Percentiles rank a stretch among this genome's conserved stretches.
These are phyloP conservation scores for Rhododendron ovatum DNA, from an alignment of 148 eudicot species.

Conservation along the genomic window DNA sequence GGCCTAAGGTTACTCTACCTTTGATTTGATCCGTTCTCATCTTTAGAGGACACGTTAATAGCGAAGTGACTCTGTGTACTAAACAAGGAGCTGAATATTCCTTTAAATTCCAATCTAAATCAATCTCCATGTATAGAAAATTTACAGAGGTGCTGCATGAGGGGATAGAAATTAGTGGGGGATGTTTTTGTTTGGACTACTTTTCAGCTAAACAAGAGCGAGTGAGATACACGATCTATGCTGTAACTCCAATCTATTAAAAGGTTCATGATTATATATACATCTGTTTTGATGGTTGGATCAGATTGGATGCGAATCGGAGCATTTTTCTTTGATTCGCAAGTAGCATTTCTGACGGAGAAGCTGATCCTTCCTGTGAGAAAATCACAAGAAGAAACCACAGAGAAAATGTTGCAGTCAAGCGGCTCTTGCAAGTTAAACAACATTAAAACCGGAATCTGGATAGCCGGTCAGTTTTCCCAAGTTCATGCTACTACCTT, in stretches of 20 bases:
- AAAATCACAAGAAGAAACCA: conserved; percentile 26
- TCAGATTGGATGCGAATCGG: conserved; percentile 94
- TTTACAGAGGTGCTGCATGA: background rate
- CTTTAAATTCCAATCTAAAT: background rate
- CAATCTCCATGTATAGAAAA: background rate
- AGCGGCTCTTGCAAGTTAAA: conserved; percentile 56
- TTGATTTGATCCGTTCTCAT: background rate
- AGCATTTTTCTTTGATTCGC: conserved; percentile 64
- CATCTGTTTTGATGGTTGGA: background rate
- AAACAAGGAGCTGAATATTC: background rate
- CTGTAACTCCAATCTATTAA: background rate
- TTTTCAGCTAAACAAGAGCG: background rate
- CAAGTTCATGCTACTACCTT: background rate
- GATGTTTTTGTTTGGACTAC: background rate
- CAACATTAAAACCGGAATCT: conserved; percentile 80
- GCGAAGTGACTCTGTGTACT: background rate
- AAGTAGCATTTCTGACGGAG: conserved; percentile 69
- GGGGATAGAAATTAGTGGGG: background rate
- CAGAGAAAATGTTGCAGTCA: conserved; percentile 43
- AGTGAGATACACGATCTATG: background rate
- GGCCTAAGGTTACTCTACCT: background rate
- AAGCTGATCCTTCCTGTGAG: conserved; percentile 44
- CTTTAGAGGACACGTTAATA: background rate
- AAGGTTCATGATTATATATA: conserved; percentile 4
- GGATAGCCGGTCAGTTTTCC: conserved; percentile 75